These are phyloP conservation scores for Paraphoma chrysanthemicola DNA, from an alignment of 2,329 filamentous ascomycete species.

Conservation along the genomic window DNA sequence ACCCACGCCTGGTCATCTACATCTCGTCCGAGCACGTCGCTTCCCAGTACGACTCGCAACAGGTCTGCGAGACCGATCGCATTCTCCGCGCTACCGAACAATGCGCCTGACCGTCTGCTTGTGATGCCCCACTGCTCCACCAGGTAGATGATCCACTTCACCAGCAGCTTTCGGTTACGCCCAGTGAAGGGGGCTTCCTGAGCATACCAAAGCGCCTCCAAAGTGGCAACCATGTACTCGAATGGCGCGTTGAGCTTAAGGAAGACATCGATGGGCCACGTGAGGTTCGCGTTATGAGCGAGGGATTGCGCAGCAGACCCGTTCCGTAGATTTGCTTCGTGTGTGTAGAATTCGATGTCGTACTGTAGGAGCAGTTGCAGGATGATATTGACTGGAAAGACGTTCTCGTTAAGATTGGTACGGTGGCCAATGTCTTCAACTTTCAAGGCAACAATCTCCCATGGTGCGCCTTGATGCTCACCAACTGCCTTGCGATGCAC, in stretches of 20 bases:
- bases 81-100: conserved; percentile 68
- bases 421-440: conserved; percentile 65
- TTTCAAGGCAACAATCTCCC: conserved; percentile 71
- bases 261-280: conserved; percentile 71
- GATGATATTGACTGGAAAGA: conserved; percentile 60
- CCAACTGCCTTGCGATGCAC: conserved; percentile 61
- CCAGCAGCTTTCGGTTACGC: conserved; percentile 61
- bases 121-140: conserved; percentile 67
- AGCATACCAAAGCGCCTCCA: conserved; percentile 72
- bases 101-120: conserved; percentile 59
- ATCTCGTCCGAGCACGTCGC: conserved; percentile 46
- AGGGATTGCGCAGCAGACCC: conserved; percentile 11
- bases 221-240: conserved; percentile 66
- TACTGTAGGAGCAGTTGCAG: conserved; percentile 46
- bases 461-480: conserved; percentile 62
- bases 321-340: conserved; percentile 37
- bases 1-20: conserved; percentile 46
- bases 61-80: conserved; percentile 52
- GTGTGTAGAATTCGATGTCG: conserved; percentile 58
- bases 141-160: conserved; percentile 68
- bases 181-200: conserved; percentile 71
- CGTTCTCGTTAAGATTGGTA: conserved; percentile 61
- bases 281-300: conserved; percentile 41
- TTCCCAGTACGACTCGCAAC: conserved; percentile 52
- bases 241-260: conserved; percentile 67